Evolutionary conservation across 164 flowering plant species (phyloP), one percentile per base, ranked within the genome.

Genomic region (Magnolia changhungtana): DNA sequence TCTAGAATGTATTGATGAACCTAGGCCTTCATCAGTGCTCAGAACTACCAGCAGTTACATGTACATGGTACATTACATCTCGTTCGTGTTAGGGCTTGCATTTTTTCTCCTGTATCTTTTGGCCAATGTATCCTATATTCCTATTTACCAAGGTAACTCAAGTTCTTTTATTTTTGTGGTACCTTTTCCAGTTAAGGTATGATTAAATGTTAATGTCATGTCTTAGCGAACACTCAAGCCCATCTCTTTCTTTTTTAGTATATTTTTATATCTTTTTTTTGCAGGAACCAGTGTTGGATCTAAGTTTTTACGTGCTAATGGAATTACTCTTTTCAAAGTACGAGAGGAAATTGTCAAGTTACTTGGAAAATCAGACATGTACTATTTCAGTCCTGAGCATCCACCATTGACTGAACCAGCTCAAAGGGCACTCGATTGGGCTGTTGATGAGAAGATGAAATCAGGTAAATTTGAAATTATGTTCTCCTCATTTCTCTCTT

Each of bases 321-420:
- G 91, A 66, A 85, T 91, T 45, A 85, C 92, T 74, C 87, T 87
- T 72, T 75, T 83, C 55, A 91, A 86, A 80, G 92, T 89, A 59
- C 90, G 89, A 61, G 95, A 93, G 27, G 96, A 92, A 83, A 82
- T 75, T 75, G 64, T 85, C 51, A 89, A 90, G 51, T 79, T 89
- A 74, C 86, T 88, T 75, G 94, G 96, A 77, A 86, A 86, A 77
- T 81, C 81, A 61, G 89, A 87, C 51, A 63, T 79, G 83, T 84
- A 37, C 72, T 82, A 73, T 69, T 83, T 81, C 80, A 87, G 90
- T 78, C 91, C 92, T 67, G 90, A 86, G 81, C 87, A 85, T 80
- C 92, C 94, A 78, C 92, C 96, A 13, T 81, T 95, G 86, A 91
- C 97, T 75, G 92, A 86, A 79, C 82, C 80, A 71, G 97, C 95